These are phyloP conservation scores for Coniochaeta pulveracea DNA, from an alignment of 2,329 filamentous ascomycete species.

Conservation along the genomic window DNA sequence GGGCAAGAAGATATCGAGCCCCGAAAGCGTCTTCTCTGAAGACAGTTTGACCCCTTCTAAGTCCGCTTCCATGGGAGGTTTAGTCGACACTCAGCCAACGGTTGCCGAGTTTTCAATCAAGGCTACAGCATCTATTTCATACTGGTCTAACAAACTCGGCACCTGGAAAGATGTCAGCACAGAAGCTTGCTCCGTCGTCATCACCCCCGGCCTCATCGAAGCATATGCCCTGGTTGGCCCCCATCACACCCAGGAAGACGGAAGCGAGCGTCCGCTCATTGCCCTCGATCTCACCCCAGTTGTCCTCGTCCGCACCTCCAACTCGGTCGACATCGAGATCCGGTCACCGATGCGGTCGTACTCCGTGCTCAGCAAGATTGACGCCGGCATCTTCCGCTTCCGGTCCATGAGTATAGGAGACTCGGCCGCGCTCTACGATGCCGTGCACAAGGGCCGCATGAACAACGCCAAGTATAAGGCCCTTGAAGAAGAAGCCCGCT, in stretches of 20 bases:
- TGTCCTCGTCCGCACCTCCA: constrained; percentile 82
- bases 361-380: constrained; percentile 56
- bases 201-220: constrained; percentile 48
- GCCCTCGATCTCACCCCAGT: constrained; percentile 83
- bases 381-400: constrained; percentile 75
- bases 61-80: constrained; percentile 62
- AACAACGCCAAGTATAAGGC: constrained; percentile 83
- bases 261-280: constrained; percentile 35
- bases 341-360: constrained; percentile 69
- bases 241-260: constrained; percentile 18
- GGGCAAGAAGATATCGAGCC: constrained; percentile 20
- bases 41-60: constrained; percentile 67
- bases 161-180: constrained; percentile 46
- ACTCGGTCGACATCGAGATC: constrained; percentile 86
- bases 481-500: constrained; percentile 55
- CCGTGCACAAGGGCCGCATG: constrained; percentile 81
- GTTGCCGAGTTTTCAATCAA: constrained; percentile 31
- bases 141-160: constrained; percentile 49
- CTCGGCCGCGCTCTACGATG: constrained; percentile 69
- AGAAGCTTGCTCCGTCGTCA: constrained; percentile 40
- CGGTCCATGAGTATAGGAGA: constrained; percentile 67
- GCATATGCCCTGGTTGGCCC: constrained; percentile 32
- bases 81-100: constrained; percentile 39
- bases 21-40: constrained; percentile 32
- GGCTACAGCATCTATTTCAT: constrained; percentile 44